Evolutionary conservation across 2,329 filamentous ascomycete species (phyloP).

Genomic region (Chalaropsis ovoidea): DNA sequence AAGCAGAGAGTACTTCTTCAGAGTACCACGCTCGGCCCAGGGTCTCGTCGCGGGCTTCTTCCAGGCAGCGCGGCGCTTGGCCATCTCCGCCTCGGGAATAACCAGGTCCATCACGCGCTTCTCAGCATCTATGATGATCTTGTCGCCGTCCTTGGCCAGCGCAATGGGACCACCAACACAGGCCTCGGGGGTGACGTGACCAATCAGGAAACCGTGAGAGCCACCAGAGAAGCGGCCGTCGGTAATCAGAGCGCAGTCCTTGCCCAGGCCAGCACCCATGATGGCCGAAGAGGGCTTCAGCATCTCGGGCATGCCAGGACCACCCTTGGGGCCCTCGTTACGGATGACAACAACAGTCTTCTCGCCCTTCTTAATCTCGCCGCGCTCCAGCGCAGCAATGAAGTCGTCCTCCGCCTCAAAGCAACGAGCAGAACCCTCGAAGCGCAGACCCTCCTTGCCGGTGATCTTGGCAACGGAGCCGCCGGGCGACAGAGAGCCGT

Average conservation of each 20-base stretch:
- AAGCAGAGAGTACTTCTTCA: constrained; percentile 57
- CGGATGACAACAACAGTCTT: constrained; percentile 86
- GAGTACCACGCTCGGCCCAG: constrained; percentile 52
- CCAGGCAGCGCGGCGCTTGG: constrained; percentile 49
- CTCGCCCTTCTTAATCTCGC: constrained; percentile 71
- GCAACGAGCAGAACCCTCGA: constrained; percentile 69
- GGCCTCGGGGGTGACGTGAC: constrained; percentile 79
- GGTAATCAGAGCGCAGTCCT: constrained; percentile 64
- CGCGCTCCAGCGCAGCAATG: constrained; percentile 63
- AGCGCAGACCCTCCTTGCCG: constrained; percentile 79
- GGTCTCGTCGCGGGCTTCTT: constrained; percentile 43
- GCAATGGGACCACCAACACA: constrained; percentile 77
- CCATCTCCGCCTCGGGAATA: constrained; percentile 55
- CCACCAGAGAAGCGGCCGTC: constrained; percentile 72
- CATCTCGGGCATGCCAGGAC: constrained; percentile 91
- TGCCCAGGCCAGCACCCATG: constrained; percentile 77
- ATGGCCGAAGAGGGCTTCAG: constrained; percentile 85
- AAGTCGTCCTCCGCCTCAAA: constrained; percentile 78
- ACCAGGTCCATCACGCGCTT: constrained; percentile 58
- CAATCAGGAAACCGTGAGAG: constrained; percentile 77
- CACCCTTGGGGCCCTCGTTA: constrained; percentile 88
- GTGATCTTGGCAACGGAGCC: constrained; percentile 91
- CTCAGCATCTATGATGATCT: constrained; percentile 73
- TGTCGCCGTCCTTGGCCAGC: constrained; percentile 70
- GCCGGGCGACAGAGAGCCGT: constrained; percentile 72